Evolutionary conservation across 176 grass and related monocot genomes (phyloP).

Genomic region (Poa annua): DNA sequence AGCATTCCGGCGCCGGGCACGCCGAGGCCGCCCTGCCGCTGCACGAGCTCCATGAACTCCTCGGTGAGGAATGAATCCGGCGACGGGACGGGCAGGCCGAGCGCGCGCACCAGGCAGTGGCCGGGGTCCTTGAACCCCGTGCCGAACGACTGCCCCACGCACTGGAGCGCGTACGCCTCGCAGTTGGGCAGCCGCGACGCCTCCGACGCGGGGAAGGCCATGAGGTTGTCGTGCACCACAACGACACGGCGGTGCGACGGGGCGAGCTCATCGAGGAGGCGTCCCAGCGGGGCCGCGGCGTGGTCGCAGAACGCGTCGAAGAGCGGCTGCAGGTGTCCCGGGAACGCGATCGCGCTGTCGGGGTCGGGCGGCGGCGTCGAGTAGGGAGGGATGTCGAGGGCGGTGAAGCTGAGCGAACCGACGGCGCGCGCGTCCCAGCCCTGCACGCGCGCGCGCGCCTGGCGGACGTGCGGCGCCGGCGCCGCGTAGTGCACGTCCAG

Average conservation of each 20-base stretch:
- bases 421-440: conserved; percentile 18
- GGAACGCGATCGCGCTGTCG: conserved; percentile 14
- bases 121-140: conserved; percentile 1
- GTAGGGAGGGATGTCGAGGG: conserved; percentile 25
- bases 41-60: not conserved
- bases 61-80: not conserved
- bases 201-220: conserved; percentile 30
- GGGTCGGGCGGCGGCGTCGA: conserved; percentile 13
- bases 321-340: conserved; percentile 34
- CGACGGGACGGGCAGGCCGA: not conserved
- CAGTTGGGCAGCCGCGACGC: conserved; percentile 29
- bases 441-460: conserved; percentile 31
- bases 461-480: conserved; percentile 30
- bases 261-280: conserved; percentile 26
- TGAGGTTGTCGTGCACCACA: conserved; percentile 39
- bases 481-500: conserved; percentile 51
- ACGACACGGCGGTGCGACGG: conserved; percentile 29
- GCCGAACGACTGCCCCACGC: conserved; percentile 20
- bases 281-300: not conserved
- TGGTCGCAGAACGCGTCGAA: conserved; percentile 38
- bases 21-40: not conserved
- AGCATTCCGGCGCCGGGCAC: not conserved
- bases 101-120: not conserved
- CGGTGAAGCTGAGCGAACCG: conserved; percentile 7
- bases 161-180: conserved; percentile 31